These are phyloP conservation scores for Myxozyma lipomycoides DNA, from an alignment of 805 yeast genomes.

Conservation along the genomic window DNA sequence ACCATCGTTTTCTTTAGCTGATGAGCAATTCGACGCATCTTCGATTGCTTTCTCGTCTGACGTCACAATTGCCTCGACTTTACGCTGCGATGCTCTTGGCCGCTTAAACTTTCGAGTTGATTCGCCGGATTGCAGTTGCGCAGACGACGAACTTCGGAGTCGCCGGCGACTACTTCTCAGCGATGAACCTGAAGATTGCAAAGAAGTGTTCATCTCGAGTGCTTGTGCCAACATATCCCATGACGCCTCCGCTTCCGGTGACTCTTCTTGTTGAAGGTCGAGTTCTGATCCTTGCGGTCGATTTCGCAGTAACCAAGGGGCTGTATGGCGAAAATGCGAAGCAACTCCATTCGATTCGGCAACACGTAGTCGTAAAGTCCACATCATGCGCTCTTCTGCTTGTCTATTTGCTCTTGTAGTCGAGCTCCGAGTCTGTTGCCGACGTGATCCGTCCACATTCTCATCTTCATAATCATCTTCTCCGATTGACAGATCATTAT, in stretches of 20 bases:
- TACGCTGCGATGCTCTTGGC: slow-evolving; percentile 20
- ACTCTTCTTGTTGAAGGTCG: slow-evolving; percentile 10
- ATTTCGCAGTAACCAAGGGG: slow-evolving; percentile 9
- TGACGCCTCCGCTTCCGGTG: slow-evolving; percentile 33
- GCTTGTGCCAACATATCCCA: slow-evolving; percentile 36
- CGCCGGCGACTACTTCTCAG: slow-evolving; percentile 4
- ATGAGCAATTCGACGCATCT: not conserved
- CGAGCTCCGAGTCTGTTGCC: not conserved
- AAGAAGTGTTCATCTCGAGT: slow-evolving; percentile 16
- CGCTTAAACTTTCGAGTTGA: slow-evolving; percentile 18
- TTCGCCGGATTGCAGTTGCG: not conserved
- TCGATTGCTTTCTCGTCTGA: not conserved
- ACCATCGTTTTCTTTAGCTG: slow-evolving; percentile 3
- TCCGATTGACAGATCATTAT: slow-evolving; percentile 14
- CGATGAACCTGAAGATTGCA: slow-evolving; percentile 11
- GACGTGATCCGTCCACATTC: slow-evolving; percentile 3
- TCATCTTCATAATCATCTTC: slow-evolving; percentile 7
- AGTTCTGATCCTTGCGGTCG: not conserved
- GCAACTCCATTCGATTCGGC: slow-evolving; percentile 21
- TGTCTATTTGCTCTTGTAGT: slow-evolving; percentile 2
- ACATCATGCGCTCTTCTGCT: slow-evolving; percentile 16
- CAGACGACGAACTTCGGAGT: slow-evolving; percentile 12
- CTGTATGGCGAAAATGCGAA: slow-evolving; percentile 19
- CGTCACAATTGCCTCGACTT: not conserved
- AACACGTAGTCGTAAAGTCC: slow-evolving; percentile 16